Base-by-base conservation (phyloP, 805 yeast genomes). In the Metschnikowia lochheadii region DNA sequence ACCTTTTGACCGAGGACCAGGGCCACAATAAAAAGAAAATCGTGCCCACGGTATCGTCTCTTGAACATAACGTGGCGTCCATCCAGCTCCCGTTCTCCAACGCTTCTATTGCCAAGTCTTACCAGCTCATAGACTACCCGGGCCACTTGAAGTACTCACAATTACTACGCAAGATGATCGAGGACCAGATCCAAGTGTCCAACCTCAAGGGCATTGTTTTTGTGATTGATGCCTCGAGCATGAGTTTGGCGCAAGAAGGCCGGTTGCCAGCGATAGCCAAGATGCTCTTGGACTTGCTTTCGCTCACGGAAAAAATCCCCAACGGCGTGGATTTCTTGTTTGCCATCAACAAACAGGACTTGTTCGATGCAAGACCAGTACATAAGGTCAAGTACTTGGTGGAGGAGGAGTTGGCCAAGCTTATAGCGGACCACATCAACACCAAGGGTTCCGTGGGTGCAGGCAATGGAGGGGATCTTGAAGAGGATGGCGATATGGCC, bases 261-360 rank as follows among this genome's bases (percentile, higher is more conserved):
- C 56, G 62, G 20, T 56, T 72, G 64, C 39, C 66, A 43, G 52
- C 55, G n/a, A 80, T 84, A 4, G 86, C 89, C 0, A 73, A 76
- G 52, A 78, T 79, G 52, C 67, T 89, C 54, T 78, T 83, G 63
- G 73, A 79, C 44, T 69, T 89, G 39, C 73, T 90, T 40, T 70
- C 78, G 37, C 60, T 75, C 15, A 81, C 92, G 2, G 97, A 89
- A 63, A 69, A 68, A 56, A 70, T 76, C 46, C 81, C 83, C 15
- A 81, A 80, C 54, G 95, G 95, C 3, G 77, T 87, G 20, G 92
- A 88, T 62, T 74, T 87, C 39, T 70, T 87, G 44, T 69, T 94
- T 51, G 94, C 91, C 15, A 83, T 94, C 54, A 92, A 92, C 71
- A 92, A 92, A 65, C 78, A 80, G 46, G 98, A 94, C 59, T 77